phyloP scores from a whole-genome alignment of 2,329 filamentous ascomycete species.

The Penicillium sclerotiorum region DNA sequence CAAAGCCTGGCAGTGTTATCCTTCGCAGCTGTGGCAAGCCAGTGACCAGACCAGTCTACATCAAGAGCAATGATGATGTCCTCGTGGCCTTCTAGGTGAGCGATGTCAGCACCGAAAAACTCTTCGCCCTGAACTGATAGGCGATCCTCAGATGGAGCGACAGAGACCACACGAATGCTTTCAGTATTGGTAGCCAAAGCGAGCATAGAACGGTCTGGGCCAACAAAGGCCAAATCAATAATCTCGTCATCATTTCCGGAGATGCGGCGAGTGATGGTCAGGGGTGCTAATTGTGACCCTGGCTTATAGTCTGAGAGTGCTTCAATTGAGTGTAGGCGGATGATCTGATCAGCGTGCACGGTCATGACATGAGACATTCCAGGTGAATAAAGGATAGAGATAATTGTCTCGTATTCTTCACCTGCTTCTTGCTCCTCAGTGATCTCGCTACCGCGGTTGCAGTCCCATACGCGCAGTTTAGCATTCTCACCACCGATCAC shows the following conservation, averaged over 20 bases:
- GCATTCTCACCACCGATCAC: constrained; percentile 87
- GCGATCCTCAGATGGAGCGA: constrained; percentile 46
- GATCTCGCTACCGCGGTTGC: constrained; percentile 74
- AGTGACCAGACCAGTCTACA: constrained; percentile 94
- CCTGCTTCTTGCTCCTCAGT: constrained; percentile 70
- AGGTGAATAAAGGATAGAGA: constrained; percentile 69
- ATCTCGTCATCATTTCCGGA: constrained; percentile 98
- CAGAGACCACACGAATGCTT: constrained; percentile 83
- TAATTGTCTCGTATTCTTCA: constrained; percentile 66
- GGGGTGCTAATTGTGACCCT: constrained; percentile 55
- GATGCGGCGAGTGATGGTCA: constrained; percentile 71
- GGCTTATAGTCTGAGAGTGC: constrained; percentile 39
- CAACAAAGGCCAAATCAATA: constrained; percentile 87
- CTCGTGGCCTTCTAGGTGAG: constrained; percentile 82
- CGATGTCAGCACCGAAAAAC: constrained; percentile 90
- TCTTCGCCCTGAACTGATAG: constrained; percentile 40
- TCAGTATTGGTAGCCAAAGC: constrained; percentile 95
- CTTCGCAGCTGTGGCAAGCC: constrained; percentile 94
- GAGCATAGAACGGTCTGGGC: constrained; percentile 76
- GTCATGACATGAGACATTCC: constrained; percentile 73
- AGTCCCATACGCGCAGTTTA: constrained; percentile 79
- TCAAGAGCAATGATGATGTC: constrained; percentile 96
- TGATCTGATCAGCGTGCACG: constrained; percentile 85
- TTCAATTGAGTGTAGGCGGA: constrained; percentile 69
- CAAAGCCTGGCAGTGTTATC: constrained; percentile 93